Percentiles rank a stretch among this genome's conserved stretches.
Evolutionary conservation across 495 filamentous ascomycete genomes (phyloP).

Genomic region (Penicillium alfredii): DNA sequence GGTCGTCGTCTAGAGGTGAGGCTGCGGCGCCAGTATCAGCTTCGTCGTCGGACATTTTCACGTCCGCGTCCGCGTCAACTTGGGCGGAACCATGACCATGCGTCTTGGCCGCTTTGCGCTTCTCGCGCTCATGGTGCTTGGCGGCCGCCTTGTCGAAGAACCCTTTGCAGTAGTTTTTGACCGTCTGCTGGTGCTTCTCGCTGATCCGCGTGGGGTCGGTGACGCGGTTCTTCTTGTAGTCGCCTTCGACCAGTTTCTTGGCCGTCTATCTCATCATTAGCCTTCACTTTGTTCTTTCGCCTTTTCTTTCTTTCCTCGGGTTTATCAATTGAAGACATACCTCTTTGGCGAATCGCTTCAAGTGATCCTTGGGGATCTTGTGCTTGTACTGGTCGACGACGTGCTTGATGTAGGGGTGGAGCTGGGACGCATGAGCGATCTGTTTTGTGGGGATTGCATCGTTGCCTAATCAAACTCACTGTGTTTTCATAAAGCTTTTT

Average conservation of each 20-base stretch:
- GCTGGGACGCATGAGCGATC: slow-evolving; percentile 39
- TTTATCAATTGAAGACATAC: slow-evolving; percentile 42
- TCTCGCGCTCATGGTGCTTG: slow-evolving; percentile 66
- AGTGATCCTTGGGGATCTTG: slow-evolving; percentile 77
- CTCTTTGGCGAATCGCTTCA: slow-evolving; percentile 85
- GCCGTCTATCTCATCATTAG: slow-evolving; percentile 42
- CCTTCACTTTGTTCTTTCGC: too few relatives aligned
- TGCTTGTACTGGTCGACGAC: slow-evolving; percentile 79
- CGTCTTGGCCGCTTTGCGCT: slow-evolving; percentile 46
- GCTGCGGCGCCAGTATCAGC: slow-evolving; percentile 16
- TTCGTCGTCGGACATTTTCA: slow-evolving; percentile 55
- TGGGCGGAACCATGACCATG: slow-evolving; percentile 20
- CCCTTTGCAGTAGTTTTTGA: slow-evolving; percentile 73
- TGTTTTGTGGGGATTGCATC: neutral
- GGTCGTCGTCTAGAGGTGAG: slow-evolving; percentile 27
- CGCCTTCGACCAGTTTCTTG: slow-evolving; percentile 81
- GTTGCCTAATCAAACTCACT: slow-evolving; percentile 41
- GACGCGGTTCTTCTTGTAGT: slow-evolving; percentile 82
- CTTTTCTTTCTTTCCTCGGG: too few relatives aligned
- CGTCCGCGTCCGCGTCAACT: slow-evolving; percentile 37
- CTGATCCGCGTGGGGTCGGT: slow-evolving; percentile 74
- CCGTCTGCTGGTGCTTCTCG: slow-evolving; percentile 71
- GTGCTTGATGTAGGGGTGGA: slow-evolving; percentile 76
- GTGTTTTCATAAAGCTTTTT: slow-evolving; percentile 92
- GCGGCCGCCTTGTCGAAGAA: slow-evolving; percentile 79